Evolutionary conservation across 208 protist genomes (phyloP), one percentile per base, ranked within the genome.

Genomic region (Phytomonas sp.): DNA sequence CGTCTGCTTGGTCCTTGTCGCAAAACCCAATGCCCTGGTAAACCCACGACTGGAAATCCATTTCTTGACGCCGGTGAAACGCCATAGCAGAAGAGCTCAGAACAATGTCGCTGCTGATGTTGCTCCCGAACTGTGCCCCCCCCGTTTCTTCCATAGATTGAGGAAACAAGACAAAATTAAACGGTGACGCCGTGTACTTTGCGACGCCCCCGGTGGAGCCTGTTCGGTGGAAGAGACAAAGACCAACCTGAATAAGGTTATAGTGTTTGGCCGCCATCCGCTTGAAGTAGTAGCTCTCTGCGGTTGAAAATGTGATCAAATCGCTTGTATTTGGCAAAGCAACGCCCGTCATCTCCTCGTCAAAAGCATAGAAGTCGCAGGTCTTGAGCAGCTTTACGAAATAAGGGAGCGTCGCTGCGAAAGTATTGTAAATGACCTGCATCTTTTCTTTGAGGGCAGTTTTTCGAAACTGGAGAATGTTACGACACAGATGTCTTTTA

Each of bases 321-420:
- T 87, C 78, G 10, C 69, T 8, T 63, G 83, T 37, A 33, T 88
- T 82, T 23, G 79, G 56, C 42, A 80, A 76, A 65, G 73, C 86
- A 42, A 93, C 93, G 26, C 89, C 89, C 26, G 89, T 93, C 89
- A 94, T 93, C 76, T 94, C 89, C 72, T 91, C 87, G 75, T 94
- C 89, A 67, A 94, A 73, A 8, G 89, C 87, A 68, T 89, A 89
- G 70, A 94, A 94, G 59, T 92, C 87, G 60, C 86, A 93, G 33
- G 69, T 85, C 60, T 76, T 26, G 37, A 94, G 71, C 63, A 92
- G 60, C 60, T 83, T 66, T 42, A 82, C 66, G 78, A 95, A 93
- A 70, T 90, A 77, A 52, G 76, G 74, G 63, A 91, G 77, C 45
- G 80, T 76, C 31, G 86, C 81, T 31, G 84, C 76, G 66, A 95